Percentiles rank a stretch among this genome's conserved stretches.
Evolutionary conservation across 257 asterid genomes (phyloP).

Genomic region (Lantana camara): DNA sequence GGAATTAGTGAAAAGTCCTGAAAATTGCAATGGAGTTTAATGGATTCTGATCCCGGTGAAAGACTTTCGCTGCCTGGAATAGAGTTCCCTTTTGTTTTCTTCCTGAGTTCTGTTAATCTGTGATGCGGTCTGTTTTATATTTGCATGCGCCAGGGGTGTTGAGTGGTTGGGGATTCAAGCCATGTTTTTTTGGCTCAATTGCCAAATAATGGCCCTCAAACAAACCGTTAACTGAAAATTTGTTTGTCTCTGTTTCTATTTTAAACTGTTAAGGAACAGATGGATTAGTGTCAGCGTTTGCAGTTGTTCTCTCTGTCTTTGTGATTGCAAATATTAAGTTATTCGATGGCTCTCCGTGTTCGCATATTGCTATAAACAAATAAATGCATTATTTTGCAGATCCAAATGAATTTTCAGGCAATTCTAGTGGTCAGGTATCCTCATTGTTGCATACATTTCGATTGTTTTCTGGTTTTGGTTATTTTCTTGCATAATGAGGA

Average conservation of each 20-base stretch:
- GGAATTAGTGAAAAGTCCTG: no score
- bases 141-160: background rate
- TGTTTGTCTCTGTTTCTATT: conserved; percentile 14
- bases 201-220: background rate
- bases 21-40: no score
- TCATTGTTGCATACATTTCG: conserved; percentile 19
- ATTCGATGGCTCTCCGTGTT: conserved; percentile 1
- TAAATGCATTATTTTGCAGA: conserved; percentile 45
- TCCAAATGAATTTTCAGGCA: conserved; percentile 34
- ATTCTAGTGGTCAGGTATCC: conserved; percentile 54
- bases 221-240: conserved; percentile 1
- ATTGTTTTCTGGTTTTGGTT: conserved; percentile 15
- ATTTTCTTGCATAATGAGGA: conserved; percentile 21
- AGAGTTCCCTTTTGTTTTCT: no score
- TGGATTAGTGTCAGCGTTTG: conserved; percentile 12
- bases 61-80: no score
- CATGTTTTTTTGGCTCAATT: background rate
- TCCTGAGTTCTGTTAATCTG: background rate
- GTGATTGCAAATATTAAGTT: background rate
- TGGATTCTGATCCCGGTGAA: no score
- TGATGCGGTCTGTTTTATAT: no score
- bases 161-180: background rate
- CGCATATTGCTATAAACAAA: no score
- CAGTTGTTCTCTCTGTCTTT: background rate
- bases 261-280: conserved; percentile 2